Base-by-base conservation (phyloP, 192 early-diverging fungal genomes). In the Coemansia sp. region DNA sequence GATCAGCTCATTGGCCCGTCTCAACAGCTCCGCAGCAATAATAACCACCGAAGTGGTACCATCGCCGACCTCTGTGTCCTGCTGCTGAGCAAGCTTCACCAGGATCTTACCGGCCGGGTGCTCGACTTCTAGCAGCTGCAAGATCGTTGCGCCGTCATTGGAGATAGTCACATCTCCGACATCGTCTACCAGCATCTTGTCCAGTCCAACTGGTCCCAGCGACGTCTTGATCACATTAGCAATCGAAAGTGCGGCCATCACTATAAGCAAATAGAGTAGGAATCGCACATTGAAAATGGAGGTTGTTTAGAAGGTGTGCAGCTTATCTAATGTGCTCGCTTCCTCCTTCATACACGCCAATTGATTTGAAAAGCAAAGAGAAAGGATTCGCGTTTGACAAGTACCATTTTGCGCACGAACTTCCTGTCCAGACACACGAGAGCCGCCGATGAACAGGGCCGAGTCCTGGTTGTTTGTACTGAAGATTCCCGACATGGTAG, bases 121-220 rank as follows among this genome's bases (percentile, higher is more conserved):
- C 82, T 99, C 95, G 5, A 99, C 96, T 78, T 99, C 98, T 25
- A 99, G 87, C 55, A 99, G 89, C 66, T 91, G 87, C 64, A 99
- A 80, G 80, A 99, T 99, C 38, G 98, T 99, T 5, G 98, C 98
- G 32, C 98, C 98, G 86, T 99, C 98, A 85, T 99, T 99, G 23
- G 95, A 96, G 69, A 99, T 98, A 19, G 96, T 98, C 58, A 99
- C 96, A 77, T 98, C 98, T 44, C 98, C 98, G 83, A 99, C 95
- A 72, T 99, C 98, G 82, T 99, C 96, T 15, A 99, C 98, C 60
- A 99, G 78, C 98, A 99, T 99, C 87, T 99, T 99, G 84, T 99
- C 98, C 42, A 99, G 87, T 17, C 98, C 98, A 62, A 99, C 98
- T 32, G 98, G 98, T 15, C 98, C 98, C 45, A 99, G 86, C 31